Base-by-base conservation (phyloP, 371 early-diverging fungal species). In the Rhizopus arrhizus region DNA sequence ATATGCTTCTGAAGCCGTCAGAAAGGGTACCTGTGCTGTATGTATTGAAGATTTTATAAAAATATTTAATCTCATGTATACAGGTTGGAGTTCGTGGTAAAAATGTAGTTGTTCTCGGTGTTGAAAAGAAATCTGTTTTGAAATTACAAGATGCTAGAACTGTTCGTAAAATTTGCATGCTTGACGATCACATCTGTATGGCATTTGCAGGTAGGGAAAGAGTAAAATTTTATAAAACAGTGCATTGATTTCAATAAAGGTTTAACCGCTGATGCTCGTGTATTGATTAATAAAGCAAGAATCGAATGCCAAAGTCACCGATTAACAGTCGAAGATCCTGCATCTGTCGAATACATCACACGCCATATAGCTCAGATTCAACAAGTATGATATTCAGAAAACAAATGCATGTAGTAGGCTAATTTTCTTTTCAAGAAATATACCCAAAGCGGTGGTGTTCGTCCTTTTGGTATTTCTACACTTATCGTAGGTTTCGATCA, bases 401-500 rank as follows among this genome's bases (percentile, higher is more conserved):
- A 47, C 0, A 33, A 10, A 34, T 5, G n/a, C 31, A 10, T 73
- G 89, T 41, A 83, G 85, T 82, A 6, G 11, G 13, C 41, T 31
- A 31, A 32, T 52, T 52, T 38, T 34, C 42, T 42, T 36, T 3
- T 3, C 46, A 64, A 97, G 93, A 94, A 94, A 91, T 99, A 98
- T 84, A 99, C 99, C 40, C 99, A 99, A 78, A 92, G 93, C 75
- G 97, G 97, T 71, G 98, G 98, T 77, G 93, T 96, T 16, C 91
- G 99, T 72, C 99, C 99, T 31, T 98, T 99, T 79, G 99, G 99
- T 67, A 94, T 99, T 57, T 95, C 97, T 53, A 95, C 97, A 47
- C 84, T 99, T 47, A 85, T 99, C 65, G 91, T 98, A 68, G 99
- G 99, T n/a, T 89, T 92, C 67, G 87, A 91, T 61, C 88, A 90